Evolutionary conservation across 192 early-diverging fungal species (phyloP).

Genomic region (Coemansia reversa): DNA sequence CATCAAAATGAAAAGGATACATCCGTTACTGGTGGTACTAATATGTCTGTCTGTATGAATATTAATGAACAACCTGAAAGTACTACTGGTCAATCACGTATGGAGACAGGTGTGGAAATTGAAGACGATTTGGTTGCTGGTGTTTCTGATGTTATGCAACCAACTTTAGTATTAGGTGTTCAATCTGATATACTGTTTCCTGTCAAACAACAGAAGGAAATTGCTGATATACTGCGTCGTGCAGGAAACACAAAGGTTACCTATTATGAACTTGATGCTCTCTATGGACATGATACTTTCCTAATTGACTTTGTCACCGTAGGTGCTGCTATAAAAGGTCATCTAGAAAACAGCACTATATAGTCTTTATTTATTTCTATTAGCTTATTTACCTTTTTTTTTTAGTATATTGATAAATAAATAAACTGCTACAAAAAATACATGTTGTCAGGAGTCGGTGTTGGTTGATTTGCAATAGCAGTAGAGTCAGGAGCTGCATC

Average conservation of each 20-base stretch:
- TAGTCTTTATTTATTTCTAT: neutral
- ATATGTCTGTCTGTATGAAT: constrained; percentile 23
- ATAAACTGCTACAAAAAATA: constrained; percentile 30
- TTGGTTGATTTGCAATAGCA: neutral
- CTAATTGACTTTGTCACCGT: constrained; percentile 87
- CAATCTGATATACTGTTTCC: constrained; percentile 96
- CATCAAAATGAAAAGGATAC: constrained; percentile 8
- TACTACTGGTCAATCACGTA: constrained; percentile 11
- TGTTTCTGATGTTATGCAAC: constrained; percentile 57
- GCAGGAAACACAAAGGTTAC: constrained; percentile 88
- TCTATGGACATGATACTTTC: constrained; percentile 98
- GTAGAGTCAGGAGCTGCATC: constrained; percentile 35
- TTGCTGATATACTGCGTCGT: constrained; percentile 81
- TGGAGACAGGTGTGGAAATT: constrained; percentile 46
- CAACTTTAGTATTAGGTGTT: constrained; percentile 89
- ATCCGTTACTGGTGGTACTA: neutral
- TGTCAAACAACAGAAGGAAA: constrained; percentile 92
- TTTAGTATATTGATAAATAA: neutral
- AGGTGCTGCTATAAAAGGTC: constrained; percentile 93
- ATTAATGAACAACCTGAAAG: constrained; percentile 23
- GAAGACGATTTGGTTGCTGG: constrained; percentile 69
- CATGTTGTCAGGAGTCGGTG: constrained; percentile 28
- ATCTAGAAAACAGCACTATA: constrained; percentile 58
- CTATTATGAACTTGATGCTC: constrained; percentile 94
- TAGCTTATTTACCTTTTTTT: neutral